A percentile compares a stretch with the other conserved stretches of the same genome.
These are phyloP conservation scores for Monosporascus sp. DNA, from an alignment of 2,329 filamentous ascomycete species.

Conservation along the genomic window DNA sequence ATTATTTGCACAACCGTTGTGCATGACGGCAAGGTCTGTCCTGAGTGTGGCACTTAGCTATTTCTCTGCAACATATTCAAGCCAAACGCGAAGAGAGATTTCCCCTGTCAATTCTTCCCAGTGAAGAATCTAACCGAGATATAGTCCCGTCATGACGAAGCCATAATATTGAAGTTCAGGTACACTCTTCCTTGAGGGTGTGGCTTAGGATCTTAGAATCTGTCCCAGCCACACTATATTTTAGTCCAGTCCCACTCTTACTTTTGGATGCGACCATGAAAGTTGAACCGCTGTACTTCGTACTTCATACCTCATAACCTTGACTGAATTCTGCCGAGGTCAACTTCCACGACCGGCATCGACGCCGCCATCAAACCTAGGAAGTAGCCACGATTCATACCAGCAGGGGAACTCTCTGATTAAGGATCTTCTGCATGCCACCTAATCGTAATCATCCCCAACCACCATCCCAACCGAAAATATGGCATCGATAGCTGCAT, in stretches of 20 bases:
- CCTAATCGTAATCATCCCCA: conserved; percentile 3
- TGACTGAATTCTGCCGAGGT: background rate
- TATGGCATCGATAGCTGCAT: conserved; percentile 65
- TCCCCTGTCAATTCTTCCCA: too few species aligned
- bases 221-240: background rate
- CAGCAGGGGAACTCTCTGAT: background rate
- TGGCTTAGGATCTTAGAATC: background rate
- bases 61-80: too few species aligned
- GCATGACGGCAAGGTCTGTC: too few species aligned
- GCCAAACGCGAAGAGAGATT: too few species aligned
- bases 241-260: background rate
- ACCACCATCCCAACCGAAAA: conserved; percentile 12
- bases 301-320: background rate
- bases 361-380: background rate
- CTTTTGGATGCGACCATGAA: background rate
- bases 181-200: background rate
- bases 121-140: too few species aligned
- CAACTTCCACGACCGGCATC: background rate
- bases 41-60: too few species aligned
- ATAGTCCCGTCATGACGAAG: too few species aligned
- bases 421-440: conserved; percentile 12
- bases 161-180: too few species aligned
- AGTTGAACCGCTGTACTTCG: background rate
- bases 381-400: background rate
- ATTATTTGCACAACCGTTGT: too few species aligned